These are phyloP conservation scores for Cordia subcordata DNA, from an alignment of 257 asterid species.

Conservation along the genomic window DNA sequence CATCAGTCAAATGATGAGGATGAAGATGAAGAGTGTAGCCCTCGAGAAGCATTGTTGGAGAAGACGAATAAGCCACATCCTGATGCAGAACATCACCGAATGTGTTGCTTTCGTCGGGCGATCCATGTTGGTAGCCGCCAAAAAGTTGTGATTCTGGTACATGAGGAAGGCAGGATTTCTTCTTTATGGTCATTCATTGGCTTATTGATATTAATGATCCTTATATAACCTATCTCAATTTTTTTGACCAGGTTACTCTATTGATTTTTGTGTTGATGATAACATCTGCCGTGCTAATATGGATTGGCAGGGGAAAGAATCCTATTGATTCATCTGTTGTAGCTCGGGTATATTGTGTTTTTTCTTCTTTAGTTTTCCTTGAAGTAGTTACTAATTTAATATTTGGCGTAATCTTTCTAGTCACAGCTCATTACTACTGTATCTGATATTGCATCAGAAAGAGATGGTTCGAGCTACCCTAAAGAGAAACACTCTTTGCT, in stretches of 20 bases:
- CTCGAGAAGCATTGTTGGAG: conserved; percentile 63
- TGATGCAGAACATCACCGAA: conserved; percentile 34
- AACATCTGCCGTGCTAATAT: conserved; percentile 69
- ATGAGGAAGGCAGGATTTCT: background rate
- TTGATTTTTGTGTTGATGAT: conserved; percentile 61
- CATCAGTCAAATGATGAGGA: conserved; percentile 79
- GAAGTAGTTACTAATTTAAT: background rate
- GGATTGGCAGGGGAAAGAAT: conserved; percentile 68
- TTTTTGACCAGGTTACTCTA: conserved; percentile 55
- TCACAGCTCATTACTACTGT: too few species aligned
- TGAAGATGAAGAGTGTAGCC: conserved; percentile 66
- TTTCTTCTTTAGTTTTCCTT: background rate
- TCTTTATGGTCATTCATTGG: background rate
- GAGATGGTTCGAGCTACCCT: too few species aligned
- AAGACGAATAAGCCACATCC: conserved; percentile 42
- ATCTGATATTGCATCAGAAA: too few species aligned
- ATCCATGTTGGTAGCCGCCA: conserved; percentile 78
- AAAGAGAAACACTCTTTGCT: too few species aligned
- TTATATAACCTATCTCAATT: background rate
- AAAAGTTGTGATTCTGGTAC: conserved; percentile 81
- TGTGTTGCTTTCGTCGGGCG: conserved; percentile 55
- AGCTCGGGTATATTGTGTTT: conserved; percentile 59
- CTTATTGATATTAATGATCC: background rate
- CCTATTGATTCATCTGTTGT: conserved; percentile 59
- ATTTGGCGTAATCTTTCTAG: background rate